Conservation (phyloP, 2,329 filamentous ascomycete genomes). For the Fusarium chlamydosporum region DNA sequence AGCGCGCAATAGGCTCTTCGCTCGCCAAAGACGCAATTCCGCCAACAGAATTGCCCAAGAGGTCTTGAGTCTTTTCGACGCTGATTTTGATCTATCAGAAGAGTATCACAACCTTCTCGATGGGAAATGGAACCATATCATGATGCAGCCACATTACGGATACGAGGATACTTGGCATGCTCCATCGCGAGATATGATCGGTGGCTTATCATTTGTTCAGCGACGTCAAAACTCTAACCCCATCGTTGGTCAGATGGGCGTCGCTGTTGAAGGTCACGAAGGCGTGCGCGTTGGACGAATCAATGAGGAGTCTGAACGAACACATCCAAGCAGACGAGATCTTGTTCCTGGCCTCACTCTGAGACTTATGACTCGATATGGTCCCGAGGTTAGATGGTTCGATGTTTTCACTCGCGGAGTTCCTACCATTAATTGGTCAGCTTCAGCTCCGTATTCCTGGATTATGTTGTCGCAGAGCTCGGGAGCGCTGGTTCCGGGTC, state of each 20-base stretch:
- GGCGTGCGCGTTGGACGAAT: slow-evolving; percentile 63
- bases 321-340: slow-evolving; percentile 57
- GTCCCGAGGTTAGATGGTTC: slow-evolving; percentile 69
- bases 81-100: slow-evolving; percentile 64
- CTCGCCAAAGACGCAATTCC: slow-evolving; percentile 66
- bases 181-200: slow-evolving; percentile 67
- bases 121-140: slow-evolving; percentile 70
- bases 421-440: slow-evolving; percentile 65
- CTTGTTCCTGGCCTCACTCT: slow-evolving; percentile 72
- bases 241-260: slow-evolving; percentile 73
- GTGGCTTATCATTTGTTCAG: slow-evolving; percentile 68
- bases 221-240: slow-evolving; percentile 62
- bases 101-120: slow-evolving; percentile 65
- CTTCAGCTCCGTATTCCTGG: slow-evolving; percentile 64
- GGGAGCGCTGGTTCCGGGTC: slow-evolving; percentile 63
- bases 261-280: slow-evolving; percentile 75
- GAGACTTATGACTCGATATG: slow-evolving; percentile 71
- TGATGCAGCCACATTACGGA: slow-evolving; percentile 65
- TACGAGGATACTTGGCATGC: slow-evolving; percentile 69
- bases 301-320: slow-evolving; percentile 68
- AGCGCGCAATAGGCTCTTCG: slow-evolving; percentile 66
- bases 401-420: slow-evolving; percentile 74
- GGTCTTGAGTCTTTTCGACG: slow-evolving; percentile 64
- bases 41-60: slow-evolving; percentile 64
- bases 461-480: slow-evolving; percentile 64